Base-by-base conservation (phyloP, 306 rosid genomes). In the Castanea sativa region DNA sequence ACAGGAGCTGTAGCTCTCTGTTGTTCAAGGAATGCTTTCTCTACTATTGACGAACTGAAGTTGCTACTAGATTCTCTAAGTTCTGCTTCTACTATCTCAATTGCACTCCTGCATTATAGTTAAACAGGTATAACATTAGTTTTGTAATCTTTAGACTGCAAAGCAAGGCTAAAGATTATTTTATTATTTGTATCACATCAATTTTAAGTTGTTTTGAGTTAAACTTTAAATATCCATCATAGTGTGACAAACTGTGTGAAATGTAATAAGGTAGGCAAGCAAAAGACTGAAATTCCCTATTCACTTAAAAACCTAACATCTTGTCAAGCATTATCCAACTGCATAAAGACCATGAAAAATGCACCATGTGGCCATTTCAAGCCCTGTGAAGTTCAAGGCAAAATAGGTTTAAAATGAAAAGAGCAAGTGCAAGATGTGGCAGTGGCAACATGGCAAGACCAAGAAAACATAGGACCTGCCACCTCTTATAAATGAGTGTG, bases 81-180 rank as follows among this genome's bases (percentile, higher is more conserved):
- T 78, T 91, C 99, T 13, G 80, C 89, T 83, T 95, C 98, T 73
- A 92, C 85, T 84, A 90, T 79, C 64, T 95, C 99, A 67, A 91
- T 86, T 52, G 97, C 98, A 67, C 92, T 89, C 89, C 99, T 95
- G 96, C 30, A 81, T 73, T 70, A 59, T 15, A 69, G 67, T 61
- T 52, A 30, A 45, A 45, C 41, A 6, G 14, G 71, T 67, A 45
- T 58, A 73, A 25, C 56, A 11, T n/a, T 21, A 73, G 16, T 64
- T 38, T 69, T 73, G 67, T 30, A 45, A 67, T 71, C 71, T 51
- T 72, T 68, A 55, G 38, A 55, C 30, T 6, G 74, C 57, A 52
- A 67, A 82, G 56, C 18, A 64, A 32, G 73, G 69, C 2, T 8
- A 18, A 19, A 35, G 25, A 5, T 7, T 25, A 33, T 35, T n/a